Conservation (phyloP, 108 stramenopile genomes). For the Nannochloropsis granulata region DNA sequence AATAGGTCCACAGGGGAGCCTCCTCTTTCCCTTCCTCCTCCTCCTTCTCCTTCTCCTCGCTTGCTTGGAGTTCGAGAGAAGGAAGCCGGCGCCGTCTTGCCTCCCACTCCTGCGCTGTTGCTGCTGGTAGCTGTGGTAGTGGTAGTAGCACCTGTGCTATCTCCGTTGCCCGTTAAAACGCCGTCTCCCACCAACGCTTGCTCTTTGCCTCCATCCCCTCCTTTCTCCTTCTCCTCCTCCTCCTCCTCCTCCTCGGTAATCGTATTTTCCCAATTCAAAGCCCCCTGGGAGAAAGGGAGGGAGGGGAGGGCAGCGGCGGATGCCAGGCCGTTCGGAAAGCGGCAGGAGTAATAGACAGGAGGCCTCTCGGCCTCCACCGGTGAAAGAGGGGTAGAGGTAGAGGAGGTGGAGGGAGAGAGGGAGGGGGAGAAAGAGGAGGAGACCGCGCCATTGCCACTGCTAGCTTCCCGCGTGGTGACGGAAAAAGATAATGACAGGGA, state of each 20-base stretch:
- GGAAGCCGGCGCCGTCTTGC: background rate
- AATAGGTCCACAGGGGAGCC: no score
- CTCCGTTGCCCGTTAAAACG: background rate
- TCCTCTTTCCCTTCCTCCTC: background rate
- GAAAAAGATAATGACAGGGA: background rate
- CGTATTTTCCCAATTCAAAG: background rate
- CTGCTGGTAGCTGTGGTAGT: no score
- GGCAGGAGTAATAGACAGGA: background rate
- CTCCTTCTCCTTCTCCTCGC: background rate
- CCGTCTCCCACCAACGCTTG: background rate
- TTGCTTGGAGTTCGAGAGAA: background rate
- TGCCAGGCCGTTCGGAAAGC: background rate
- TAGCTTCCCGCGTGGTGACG: no score
- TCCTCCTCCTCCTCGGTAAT: background rate
- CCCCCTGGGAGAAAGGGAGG: background rate
- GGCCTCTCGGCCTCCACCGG: background rate
- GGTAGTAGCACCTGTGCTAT: no score
- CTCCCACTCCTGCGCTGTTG: no score
- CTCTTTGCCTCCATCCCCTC: background rate
- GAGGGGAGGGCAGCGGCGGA: background rate
- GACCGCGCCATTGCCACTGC: background rate
- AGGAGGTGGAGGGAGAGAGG: background rate
- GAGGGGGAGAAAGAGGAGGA: background rate
- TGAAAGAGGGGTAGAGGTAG: background rate
- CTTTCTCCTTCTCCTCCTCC: background rate